Conservation (phyloP, 208 protist species). For the Trypanosoma avium region DNA sequence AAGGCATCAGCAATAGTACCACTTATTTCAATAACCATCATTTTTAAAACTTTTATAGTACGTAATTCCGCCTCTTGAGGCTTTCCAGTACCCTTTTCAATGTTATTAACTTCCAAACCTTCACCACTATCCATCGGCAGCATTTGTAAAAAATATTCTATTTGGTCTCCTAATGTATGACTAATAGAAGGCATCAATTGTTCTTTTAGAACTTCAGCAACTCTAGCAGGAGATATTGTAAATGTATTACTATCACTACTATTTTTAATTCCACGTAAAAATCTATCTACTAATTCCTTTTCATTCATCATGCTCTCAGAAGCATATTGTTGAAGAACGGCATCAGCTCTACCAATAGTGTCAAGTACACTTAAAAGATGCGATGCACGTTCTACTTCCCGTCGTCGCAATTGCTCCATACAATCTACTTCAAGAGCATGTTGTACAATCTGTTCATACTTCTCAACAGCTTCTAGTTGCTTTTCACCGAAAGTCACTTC, state of each 20-base stretch:
- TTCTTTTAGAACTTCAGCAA: constrained; percentile 24
- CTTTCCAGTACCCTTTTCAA: constrained; percentile 1
- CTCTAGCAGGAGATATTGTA: constrained; percentile 13
- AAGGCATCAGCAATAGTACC: constrained; percentile 12
- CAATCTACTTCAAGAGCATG: constrained; percentile 63
- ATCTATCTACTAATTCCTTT: constrained; percentile 25
- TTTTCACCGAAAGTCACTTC: constrained; percentile 63
- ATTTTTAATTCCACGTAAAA: constrained; percentile 24
- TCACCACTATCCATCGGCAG: background rate
- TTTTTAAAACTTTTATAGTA: constrained; percentile 3
- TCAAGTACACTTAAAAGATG: constrained; percentile 55
- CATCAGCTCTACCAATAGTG: constrained; percentile 61
- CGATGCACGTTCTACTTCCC: constrained; percentile 44
- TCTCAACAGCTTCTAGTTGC: constrained; percentile 43
- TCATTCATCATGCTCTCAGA: constrained; percentile 31
- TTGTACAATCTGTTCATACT: constrained; percentile 63
- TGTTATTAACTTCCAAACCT: background rate
- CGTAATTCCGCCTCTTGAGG: constrained; percentile 12
- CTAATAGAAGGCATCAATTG: constrained; percentile 28
- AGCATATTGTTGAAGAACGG: constrained; percentile 55
- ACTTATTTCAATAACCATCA: constrained; percentile 26
- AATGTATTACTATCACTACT: background rate
- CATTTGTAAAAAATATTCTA: constrained; percentile 28
- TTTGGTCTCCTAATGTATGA: constrained; percentile 24
- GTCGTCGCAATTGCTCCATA: constrained; percentile 34